Percentiles rank a stretch among this genome's conserved stretches.
phyloP scores from a whole-genome alignment of 1,284 basidiomycete species.

The Stygiomarasmius scandens region DNA sequence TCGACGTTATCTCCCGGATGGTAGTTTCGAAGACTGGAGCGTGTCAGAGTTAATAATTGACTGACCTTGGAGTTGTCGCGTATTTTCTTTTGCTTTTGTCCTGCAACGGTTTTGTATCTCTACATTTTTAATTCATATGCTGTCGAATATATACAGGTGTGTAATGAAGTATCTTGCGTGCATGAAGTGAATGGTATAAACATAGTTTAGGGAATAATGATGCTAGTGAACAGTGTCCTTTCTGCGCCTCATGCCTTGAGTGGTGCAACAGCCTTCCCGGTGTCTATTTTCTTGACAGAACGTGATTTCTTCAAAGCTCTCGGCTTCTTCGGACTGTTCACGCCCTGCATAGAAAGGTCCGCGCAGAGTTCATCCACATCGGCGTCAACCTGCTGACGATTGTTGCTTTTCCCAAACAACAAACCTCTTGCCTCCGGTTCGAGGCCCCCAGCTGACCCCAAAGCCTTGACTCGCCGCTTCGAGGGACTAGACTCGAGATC shows the following conservation, averaged over 20 bases:
- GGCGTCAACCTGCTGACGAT: slow-evolving; percentile 24
- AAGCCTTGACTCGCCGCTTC: slow-evolving; percentile 49
- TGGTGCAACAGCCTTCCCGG: not conserved
- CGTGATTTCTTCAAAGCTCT: not conserved
- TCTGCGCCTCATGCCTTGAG: not conserved
- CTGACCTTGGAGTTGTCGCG: slow-evolving; percentile 25
- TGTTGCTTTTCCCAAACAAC: slow-evolving; percentile 55
- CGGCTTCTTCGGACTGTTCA: not conserved
- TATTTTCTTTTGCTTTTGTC: slow-evolving; percentile 33
- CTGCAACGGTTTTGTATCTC: not conserved
- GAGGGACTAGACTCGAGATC: slow-evolving; percentile 70
- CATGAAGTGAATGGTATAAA: too few relatives aligned
- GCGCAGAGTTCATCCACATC: slow-evolving; percentile 8
- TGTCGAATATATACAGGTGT: not conserved
- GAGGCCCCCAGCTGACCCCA: slow-evolving; percentile 17
- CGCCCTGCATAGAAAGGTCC: slow-evolving; percentile 16
- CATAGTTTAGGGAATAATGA: too few relatives aligned
- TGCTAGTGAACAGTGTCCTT: too few relatives aligned
- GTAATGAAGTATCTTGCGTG: not conserved
- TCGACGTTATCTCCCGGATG: slow-evolving; percentile 92
- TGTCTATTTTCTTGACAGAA: not conserved
- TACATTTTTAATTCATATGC: not conserved
- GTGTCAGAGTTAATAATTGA: slow-evolving; percentile 91
- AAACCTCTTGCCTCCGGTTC: slow-evolving; percentile 51
- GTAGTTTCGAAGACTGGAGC: slow-evolving; percentile 97